These are phyloP conservation scores for Phascolomyces articulosus DNA, from an alignment of 371 early-diverging fungal genomes.

Conservation along the genomic window DNA sequence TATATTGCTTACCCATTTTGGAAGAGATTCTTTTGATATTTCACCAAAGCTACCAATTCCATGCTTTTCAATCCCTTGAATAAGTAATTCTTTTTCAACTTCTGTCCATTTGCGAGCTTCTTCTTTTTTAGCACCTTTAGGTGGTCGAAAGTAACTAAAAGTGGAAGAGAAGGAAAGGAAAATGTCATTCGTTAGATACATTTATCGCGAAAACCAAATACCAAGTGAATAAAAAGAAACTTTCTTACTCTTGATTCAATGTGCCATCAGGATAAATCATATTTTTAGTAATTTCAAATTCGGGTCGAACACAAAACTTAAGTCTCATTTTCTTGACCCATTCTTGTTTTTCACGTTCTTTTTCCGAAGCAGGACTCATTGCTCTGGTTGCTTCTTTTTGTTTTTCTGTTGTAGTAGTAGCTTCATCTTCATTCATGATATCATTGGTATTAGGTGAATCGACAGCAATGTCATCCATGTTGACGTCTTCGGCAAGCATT, in stretches of 20 bases:
- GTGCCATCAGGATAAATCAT: slow-evolving; percentile 84
- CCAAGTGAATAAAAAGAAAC: background rate
- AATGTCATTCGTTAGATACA: background rate
- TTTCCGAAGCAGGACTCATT: slow-evolving; percentile 11
- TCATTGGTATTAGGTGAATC: background rate
- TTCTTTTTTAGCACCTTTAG: slow-evolving; percentile 55
- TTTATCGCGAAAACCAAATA: background rate
- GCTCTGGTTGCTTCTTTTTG: background rate
- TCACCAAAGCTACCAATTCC: slow-evolving; percentile 91
- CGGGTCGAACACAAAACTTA: slow-evolving; percentile 80
- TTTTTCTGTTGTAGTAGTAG: background rate
- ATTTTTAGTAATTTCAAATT: slow-evolving; percentile 78
- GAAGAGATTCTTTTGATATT: slow-evolving; percentile 79
- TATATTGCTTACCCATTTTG: slow-evolving; percentile 72
- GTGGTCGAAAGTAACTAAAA: slow-evolving; percentile 80
- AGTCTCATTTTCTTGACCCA: slow-evolving; percentile 83
- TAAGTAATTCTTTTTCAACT: slow-evolving; percentile 71
- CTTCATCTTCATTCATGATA: background rate
- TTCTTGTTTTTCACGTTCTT: slow-evolving; percentile 58
- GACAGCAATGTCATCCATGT: slow-evolving; percentile 1
- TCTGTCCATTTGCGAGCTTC: slow-evolving; percentile 84
- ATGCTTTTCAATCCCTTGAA: slow-evolving; percentile 81
- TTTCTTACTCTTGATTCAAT: slow-evolving; percentile 83
- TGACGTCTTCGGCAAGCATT: background rate
- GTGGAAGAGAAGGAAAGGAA: background rate